phyloP scores from a whole-genome alignment of 495 filamentous ascomycete species.

The Tuber melanosporum region DNA sequence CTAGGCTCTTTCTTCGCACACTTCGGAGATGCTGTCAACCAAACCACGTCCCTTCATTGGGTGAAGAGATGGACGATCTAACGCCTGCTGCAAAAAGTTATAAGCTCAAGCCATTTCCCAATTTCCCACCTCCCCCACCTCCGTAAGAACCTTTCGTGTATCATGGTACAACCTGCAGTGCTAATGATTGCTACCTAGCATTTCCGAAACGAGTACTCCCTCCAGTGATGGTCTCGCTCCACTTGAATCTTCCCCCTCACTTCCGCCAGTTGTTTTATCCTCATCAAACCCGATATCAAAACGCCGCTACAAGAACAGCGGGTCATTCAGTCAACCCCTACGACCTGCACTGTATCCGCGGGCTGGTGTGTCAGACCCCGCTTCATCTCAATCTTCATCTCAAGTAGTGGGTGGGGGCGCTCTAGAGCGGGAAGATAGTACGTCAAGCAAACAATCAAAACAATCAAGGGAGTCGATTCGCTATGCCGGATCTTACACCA shows the following conservation, averaged over 20 bases:
- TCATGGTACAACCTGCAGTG: neutral
- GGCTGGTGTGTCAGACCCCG: neutral
- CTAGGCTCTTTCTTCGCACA: neutral
- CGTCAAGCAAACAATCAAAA: neutral
- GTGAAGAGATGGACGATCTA: neutral
- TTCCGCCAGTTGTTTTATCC: neutral
- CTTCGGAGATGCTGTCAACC: too few relatives aligned
- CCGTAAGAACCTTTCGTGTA: neutral
- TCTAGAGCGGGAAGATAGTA: neutral
- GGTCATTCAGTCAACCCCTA: neutral
- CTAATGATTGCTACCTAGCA: neutral
- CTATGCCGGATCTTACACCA: neutral
- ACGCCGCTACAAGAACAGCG: neutral
- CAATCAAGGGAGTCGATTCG: neutral
- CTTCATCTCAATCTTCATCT: neutral
- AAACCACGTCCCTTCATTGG: neutral
- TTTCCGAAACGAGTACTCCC: neutral
- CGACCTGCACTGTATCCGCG: neutral
- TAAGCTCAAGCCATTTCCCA: neutral
- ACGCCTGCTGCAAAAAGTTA: neutral
- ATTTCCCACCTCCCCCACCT: neutral
- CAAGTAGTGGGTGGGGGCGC: neutral
- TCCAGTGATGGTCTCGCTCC: neutral
- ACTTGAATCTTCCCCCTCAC: neutral
- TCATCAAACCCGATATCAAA: neutral